Base-by-base conservation (phyloP, 2,329 filamentous ascomycete species). In the Xylariaceae sp. region DNA sequence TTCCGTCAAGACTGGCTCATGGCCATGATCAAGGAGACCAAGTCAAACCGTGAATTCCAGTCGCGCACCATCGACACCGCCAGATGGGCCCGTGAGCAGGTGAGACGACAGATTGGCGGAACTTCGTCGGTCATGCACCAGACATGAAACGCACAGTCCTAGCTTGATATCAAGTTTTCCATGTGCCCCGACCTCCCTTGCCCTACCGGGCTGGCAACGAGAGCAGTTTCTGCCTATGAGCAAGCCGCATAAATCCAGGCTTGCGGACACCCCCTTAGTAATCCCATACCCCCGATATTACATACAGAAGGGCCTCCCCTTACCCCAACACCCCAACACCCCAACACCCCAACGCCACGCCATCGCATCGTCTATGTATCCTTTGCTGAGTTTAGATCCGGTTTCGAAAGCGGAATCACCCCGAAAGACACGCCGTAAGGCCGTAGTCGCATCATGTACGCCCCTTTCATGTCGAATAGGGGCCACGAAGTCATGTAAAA, bases 61-160 rank as follows among this genome's bases (percentile, higher is more conserved):
- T 59, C 76, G 18, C 85, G 89, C 48, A 98, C 92, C 3, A 83
- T 92, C 50, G 88, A 96, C 51, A 97, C 92, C 32, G 92, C 92
- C 59, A 85, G 90, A 55, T 98, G 92, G 92, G 89, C 92, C 48
- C 84, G 90, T 45, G 92, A 97, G 67, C 88, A 96, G 63, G 89
- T 97, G 63, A 97, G 96, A 76, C 85, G 88, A 55, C 92, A 98
- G 66, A 67, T 81, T 36, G 74, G 75, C 42, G 76, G 76, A 49
- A 57, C 62, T 34, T 61, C 59, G 53, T 68, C 61, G 38, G 67
- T 74, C 53, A 77, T 78, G 71, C 62, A 68, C 38, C 67, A 73
- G 52, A 66, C 66, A 48, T 74, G 65, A 67, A 49, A 44, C n/a
- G 28, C 44, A 38, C 31, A 17, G 26, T 18, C 30, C 33, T 36